Base-by-base conservation (phyloP, 805 yeast species). In the Debaryomyces tyrocola region DNA sequence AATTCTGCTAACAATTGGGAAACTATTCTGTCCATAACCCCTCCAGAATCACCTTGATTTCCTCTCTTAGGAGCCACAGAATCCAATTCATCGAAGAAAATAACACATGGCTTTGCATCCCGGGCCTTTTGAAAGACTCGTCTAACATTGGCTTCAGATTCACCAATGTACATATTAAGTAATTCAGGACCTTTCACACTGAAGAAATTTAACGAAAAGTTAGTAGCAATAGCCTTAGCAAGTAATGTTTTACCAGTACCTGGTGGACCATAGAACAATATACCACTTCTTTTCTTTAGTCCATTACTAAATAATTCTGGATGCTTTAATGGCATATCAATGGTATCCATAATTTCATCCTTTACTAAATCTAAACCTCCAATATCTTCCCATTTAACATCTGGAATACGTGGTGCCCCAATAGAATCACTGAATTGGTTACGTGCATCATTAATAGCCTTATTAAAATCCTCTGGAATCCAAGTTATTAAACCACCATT, bases 51-150 rank as follows among this genome's bases (percentile, higher is more conserved):
- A 20, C 99, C 98, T 61, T 94, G 97, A 63, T 92, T 91, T 24
- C 99, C 99, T 73, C 98, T 83, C 64, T 94, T 92, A 2, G 98
- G 98, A 0, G 99, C 99, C 1, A 94, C 97, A 1, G 97, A 90
- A 68, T 94, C 99, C 67, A 94, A 77, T 69, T 94, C 99, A 70
- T 94, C 99, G 61, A 94, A 94, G 66, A 94, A 94, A 14, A 94
- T 90, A 15, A 94, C 97, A 73, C 99, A 94, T 1, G 99, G 99
- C 62, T 85, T 87, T 11, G 98, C 97, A 66, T 94, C 99, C 45
- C 98, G 75, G 0, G 98, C 98, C 54, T 79, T 83, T 65, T 92
- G 96, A 66, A 94, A 94, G 1, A 94, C 97, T 43, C 89, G 78
- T 48, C 99, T 82, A 14, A 94, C 98, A 65, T 94, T 94, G 12